Percentiles rank a stretch among this genome's conserved stretches.
These are phyloP conservation scores for Malassezia arunalokei DNA, from an alignment of 1,284 basidiomycete genomes.

Conservation along the genomic window DNA sequence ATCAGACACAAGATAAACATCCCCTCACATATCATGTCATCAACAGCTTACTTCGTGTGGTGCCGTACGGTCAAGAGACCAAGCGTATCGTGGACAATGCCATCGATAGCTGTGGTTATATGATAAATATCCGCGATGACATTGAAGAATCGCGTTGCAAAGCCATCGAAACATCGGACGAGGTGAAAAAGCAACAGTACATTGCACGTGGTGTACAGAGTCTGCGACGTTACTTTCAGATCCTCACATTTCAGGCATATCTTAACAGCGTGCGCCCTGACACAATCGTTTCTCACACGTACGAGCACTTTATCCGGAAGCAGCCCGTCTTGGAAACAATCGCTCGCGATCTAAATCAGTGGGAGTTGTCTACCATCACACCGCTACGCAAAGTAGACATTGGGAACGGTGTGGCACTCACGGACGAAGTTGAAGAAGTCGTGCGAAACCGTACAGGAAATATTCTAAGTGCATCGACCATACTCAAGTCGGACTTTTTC, in stretches of 20 bases:
- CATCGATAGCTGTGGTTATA: conserved; percentile 67
- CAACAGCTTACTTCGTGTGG: conserved; percentile 68
- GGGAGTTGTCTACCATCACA: conserved; percentile 66
- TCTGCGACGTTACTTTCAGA: conserved; percentile 60
- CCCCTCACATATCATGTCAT: conserved; percentile 54
- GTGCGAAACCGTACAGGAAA: conserved; percentile 73
- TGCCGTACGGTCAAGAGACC: conserved; percentile 73
- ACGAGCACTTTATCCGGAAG: conserved; percentile 33
- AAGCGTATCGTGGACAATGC: conserved; percentile 80
- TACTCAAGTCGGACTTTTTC: conserved; percentile 96
- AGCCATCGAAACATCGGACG: conserved; percentile 68
- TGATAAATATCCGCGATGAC: conserved; percentile 69
- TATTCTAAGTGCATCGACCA: conserved; percentile 80
- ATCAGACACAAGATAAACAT: background rate
- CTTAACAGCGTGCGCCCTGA: conserved; percentile 73
- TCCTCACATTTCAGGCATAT: conserved; percentile 89
- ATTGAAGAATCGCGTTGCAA: conserved; percentile 67
- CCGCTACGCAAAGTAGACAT: conserved; percentile 57
- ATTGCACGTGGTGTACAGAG: conserved; percentile 26
- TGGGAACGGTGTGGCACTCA: conserved; percentile 61
- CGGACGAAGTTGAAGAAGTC: conserved; percentile 44
- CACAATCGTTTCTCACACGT: conserved; percentile 24
- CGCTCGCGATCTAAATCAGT: conserved; percentile 73
- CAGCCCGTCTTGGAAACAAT: conserved; percentile 80
- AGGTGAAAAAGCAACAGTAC: conserved; percentile 58